Base-by-base conservation (phyloP, 1,139 yeast species). In the Protomyces macrosporus region DNA sequence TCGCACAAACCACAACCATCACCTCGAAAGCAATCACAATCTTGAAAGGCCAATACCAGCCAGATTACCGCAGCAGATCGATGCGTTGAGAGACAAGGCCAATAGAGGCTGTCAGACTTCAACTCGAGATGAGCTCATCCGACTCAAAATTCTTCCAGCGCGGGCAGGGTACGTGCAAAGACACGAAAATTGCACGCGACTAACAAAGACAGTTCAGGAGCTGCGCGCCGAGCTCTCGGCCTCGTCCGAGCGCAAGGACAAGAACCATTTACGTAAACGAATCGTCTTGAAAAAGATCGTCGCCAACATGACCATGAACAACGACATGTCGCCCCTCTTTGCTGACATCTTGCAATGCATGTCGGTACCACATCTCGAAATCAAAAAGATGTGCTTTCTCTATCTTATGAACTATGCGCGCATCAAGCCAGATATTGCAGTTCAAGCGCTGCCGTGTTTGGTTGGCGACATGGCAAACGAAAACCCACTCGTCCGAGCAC, bases 241-340 rank as follows among this genome's bases (percentile, higher is more conserved):
- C 10, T 14, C 62, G 42, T 80, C 84, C 32, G 80, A 81, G 69
- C 82, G 81, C 71, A 81, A 81, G 71, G 84, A 84, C 69, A 75
- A 75, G 68, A 74, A 75, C 63, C 67, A 72, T 68, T 67, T 78
- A 75, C 73, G 79, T 65, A 78, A 85, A 71, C 85, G 84, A 72
- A 76, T 81, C 32, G 85, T 90, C 0, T 77, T 93, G 69, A 86
- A 86, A 73, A 88, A 88, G 72, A 81, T 90, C 37, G 80, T 90
- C 6, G 95, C 96, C 54, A 91, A 90, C 73, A 81, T 90, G 75
- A 86, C 95, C 4, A 79, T 90, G 76, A 90, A 90, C 65, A 90
- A 90, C 68, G 97, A 91, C 71, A 82, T 90, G 83, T 79, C 84
- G 9, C 72, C 78, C 45, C 72, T 91, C 66, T 82, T 86, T 72